Conservation (phyloP, 371 early-diverging fungal genomes). For the Cokeromyces recurvatus region DNA sequence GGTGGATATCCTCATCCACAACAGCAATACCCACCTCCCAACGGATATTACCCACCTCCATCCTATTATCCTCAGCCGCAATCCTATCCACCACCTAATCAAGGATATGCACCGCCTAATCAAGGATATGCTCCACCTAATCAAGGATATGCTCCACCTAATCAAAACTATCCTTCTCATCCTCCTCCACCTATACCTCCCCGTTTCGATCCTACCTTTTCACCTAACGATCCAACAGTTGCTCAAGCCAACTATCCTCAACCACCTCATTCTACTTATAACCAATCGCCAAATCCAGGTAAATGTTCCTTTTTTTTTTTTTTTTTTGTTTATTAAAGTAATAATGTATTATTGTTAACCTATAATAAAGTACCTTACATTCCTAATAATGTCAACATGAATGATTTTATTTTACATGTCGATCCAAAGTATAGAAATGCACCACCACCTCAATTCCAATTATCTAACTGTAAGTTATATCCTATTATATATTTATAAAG, state of each 20-base stretch:
- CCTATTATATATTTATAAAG: not conserved
- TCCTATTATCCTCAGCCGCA: no score
- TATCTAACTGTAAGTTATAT: constrained; percentile 71
- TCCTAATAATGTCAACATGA: not conserved
- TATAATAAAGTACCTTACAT: constrained; percentile 1
- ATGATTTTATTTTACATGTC: constrained; percentile 8
- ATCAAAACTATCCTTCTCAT: not conserved
- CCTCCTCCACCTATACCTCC: not conserved
- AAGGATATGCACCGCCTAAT: not conserved
- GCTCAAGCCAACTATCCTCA: constrained; percentile 24
- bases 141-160: not conserved
- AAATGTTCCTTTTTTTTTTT: not conserved
- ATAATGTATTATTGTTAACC: not conserved
- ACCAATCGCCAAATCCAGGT: constrained; percentile 12
- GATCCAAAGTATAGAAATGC: constrained; percentile 11
- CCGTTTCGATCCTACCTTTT: constrained; percentile 18
- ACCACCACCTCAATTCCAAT: constrained; percentile 43
- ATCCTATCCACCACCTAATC: not conserved
- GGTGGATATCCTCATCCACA: no score
- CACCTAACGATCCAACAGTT: constrained; percentile 14
- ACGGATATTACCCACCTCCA: no score
- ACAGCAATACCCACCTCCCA: no score
- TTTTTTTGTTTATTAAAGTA: not conserved
- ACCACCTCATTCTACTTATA: constrained; percentile 19
- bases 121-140: not conserved